phyloP scores from a whole-genome alignment of 2,329 filamentous ascomycete genomes.

The Lachnellula subtilissima region DNA sequence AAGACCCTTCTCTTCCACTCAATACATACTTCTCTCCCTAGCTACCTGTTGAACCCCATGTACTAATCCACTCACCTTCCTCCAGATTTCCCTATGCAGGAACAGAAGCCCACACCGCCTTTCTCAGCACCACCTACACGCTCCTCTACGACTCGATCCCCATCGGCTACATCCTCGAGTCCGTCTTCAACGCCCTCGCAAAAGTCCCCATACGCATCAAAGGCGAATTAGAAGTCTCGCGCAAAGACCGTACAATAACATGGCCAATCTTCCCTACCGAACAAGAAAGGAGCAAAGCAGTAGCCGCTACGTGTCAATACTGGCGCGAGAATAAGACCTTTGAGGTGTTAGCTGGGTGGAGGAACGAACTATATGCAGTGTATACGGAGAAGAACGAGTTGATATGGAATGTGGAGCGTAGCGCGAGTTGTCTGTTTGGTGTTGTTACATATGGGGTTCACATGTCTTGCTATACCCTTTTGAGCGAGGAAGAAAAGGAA shows the following conservation, averaged over 20 bases:
- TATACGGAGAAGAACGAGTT: slow-evolving; percentile 59
- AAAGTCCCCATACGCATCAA: slow-evolving; percentile 46
- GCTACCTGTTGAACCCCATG: too few relatives aligned
- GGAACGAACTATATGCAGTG: slow-evolving; percentile 74
- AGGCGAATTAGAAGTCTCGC: slow-evolving; percentile 58
- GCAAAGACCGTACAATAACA: slow-evolving; percentile 55
- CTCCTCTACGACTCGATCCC: slow-evolving; percentile 55
- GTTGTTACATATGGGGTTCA: slow-evolving; percentile 76
- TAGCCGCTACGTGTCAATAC: slow-evolving; percentile 54
- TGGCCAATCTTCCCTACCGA: slow-evolving; percentile 57
- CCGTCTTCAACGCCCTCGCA: slow-evolving; percentile 46
- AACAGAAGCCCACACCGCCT: slow-evolving; percentile 49
- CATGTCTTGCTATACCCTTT: slow-evolving; percentile 65
- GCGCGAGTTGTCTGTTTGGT: slow-evolving; percentile 69
- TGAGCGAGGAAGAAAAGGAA: neutral
- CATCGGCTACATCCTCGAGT: slow-evolving; percentile 56
- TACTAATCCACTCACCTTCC: slow-evolving; percentile 3
- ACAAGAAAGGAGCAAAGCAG: slow-evolving; percentile 54
- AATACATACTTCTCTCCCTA: too few relatives aligned
- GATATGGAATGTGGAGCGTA: slow-evolving; percentile 73
- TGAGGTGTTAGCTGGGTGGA: slow-evolving; percentile 70
- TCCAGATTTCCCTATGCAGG: slow-evolving; percentile 73
- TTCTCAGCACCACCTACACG: slow-evolving; percentile 61
- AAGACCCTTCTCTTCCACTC: neutral
- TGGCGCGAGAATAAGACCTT: slow-evolving; percentile 72